These are phyloP conservation scores for Herpetomonas samuelpessoai DNA, from an alignment of 208 protist genomes.

Conservation along the genomic window DNA sequence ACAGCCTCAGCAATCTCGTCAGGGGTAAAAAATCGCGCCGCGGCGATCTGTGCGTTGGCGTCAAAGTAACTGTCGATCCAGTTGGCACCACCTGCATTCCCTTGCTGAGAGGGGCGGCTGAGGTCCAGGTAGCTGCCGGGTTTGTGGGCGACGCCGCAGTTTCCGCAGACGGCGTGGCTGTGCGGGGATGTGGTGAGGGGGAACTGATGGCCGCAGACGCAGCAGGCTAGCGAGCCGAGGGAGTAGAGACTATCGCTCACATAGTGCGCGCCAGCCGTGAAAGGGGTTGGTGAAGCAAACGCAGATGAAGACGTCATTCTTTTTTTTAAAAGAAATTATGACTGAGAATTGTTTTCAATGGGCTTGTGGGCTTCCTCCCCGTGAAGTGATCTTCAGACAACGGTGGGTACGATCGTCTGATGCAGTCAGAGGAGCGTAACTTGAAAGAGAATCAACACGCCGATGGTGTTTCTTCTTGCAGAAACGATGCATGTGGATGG, in stretches of 20 bases:
- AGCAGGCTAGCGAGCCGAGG: slow-evolving; percentile 64
- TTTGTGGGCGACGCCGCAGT: slow-evolving; percentile 36
- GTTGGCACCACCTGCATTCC: not conserved
- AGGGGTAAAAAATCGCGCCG: slow-evolving; percentile 48
- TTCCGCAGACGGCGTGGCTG: slow-evolving; percentile 16
- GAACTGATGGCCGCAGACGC: slow-evolving; percentile 64
- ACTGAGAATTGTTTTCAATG: too few species aligned
- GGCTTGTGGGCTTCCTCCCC: too few species aligned
- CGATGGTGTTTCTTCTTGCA: too few species aligned
- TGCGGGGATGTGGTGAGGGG: slow-evolving; percentile 26
- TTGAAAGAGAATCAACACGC: too few species aligned
- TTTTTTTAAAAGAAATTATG: too few species aligned
- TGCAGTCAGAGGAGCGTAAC: too few species aligned
- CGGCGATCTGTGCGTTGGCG: slow-evolving; percentile 26
- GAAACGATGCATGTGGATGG: too few species aligned
- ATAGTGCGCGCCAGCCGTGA: slow-evolving; percentile 23
- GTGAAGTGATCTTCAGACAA: too few species aligned
- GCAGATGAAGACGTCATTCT: too few species aligned
- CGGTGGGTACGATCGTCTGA: too few species aligned
- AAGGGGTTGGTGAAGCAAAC: too few species aligned
- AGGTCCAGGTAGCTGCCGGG: slow-evolving; percentile 19
- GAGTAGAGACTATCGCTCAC: slow-evolving; percentile 43
- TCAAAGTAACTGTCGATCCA: slow-evolving; percentile 10
- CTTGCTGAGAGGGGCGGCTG: not conserved
- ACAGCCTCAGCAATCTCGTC: slow-evolving; percentile 31